These are phyloP conservation scores for Tinospora cordifolia DNA, from an alignment of 164 flowering plant species.

Conservation along the genomic window DNA sequence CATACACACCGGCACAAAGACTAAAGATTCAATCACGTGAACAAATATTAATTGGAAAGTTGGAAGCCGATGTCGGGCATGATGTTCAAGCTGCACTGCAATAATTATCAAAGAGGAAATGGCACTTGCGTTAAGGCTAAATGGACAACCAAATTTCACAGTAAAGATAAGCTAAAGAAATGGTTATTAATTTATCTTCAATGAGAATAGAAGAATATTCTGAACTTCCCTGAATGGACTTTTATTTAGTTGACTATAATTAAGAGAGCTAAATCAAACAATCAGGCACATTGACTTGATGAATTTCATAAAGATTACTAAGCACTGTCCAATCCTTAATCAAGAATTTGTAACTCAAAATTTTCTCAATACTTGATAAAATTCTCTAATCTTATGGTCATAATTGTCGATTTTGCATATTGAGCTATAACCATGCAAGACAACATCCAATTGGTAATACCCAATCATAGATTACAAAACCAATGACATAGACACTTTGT, in stretches of 20 bases:
- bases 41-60: slow-evolving; percentile 96
- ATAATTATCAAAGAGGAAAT: slow-evolving; percentile 14
- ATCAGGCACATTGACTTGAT: background rate
- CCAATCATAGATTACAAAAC: background rate
- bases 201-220: background rate
- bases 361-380: background rate
- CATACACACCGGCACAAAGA: slow-evolving; percentile 84
- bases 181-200: background rate
- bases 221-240: background rate
- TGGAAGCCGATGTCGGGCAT: slow-evolving; percentile 92
- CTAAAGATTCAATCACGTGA: slow-evolving; percentile 97
- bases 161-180: background rate
- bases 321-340: background rate
- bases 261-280: background rate
- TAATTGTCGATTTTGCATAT: too few species aligned
- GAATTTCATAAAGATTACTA: background rate
- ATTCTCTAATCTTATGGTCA: background rate
- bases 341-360: background rate
- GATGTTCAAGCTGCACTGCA: slow-evolving; percentile 99
- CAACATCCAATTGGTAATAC: background rate
- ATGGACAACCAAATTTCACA: background rate
- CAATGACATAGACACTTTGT: background rate
- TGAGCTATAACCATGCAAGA: background rate
- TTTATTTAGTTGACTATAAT: background rate
- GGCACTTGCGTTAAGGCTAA: background rate